Evolutionary conservation across 2,329 filamentous ascomycete species (phyloP).

Genomic region (Gnomoniopsis sp.): DNA sequence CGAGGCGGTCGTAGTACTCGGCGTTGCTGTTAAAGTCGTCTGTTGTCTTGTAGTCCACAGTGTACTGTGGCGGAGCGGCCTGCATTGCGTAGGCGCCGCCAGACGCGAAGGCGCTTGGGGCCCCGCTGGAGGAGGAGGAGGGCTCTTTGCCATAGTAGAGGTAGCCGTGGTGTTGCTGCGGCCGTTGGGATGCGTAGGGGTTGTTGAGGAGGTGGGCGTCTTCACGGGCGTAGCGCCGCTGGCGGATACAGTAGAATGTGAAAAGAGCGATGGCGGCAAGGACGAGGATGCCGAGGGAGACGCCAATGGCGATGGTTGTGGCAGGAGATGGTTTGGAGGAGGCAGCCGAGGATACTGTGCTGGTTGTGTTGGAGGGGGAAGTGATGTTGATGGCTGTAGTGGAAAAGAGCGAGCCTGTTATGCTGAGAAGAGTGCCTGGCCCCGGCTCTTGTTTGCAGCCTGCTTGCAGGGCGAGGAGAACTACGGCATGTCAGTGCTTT

Average conservation of each 20-base stretch:
- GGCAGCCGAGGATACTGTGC: constrained; percentile 20
- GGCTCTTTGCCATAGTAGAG: constrained; percentile 14
- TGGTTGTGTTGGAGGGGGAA: constrained; percentile 24
- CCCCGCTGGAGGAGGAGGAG: constrained; percentile 20
- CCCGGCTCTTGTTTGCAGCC: constrained; percentile 44
- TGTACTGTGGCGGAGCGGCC: constrained; percentile 23
- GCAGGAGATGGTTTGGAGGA: constrained; percentile 33
- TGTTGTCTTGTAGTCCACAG: constrained; percentile 29
- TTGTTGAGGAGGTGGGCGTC: constrained; percentile 20
- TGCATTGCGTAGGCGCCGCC: neutral
- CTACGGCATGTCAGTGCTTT: constrained; percentile 27
- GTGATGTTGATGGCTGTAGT: constrained; percentile 37
- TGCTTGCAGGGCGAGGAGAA: constrained; percentile 43
- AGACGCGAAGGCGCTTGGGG: constrained; percentile 18
- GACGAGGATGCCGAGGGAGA: constrained; percentile 42
- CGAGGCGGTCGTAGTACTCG: constrained; percentile 39
- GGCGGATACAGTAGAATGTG: constrained; percentile 43
- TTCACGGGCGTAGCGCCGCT: constrained; percentile 32
- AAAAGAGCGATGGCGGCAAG: constrained; percentile 42
- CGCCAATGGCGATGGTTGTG: constrained; percentile 49
- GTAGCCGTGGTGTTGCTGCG: neutral
- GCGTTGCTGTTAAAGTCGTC: constrained; percentile 29
- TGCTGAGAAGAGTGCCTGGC: constrained; percentile 33
- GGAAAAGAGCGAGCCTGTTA: constrained; percentile 43
- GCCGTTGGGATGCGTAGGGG: neutral